Base-by-base conservation (phyloP, 306 rosid species). In the Trifolium fragiferum region DNA sequence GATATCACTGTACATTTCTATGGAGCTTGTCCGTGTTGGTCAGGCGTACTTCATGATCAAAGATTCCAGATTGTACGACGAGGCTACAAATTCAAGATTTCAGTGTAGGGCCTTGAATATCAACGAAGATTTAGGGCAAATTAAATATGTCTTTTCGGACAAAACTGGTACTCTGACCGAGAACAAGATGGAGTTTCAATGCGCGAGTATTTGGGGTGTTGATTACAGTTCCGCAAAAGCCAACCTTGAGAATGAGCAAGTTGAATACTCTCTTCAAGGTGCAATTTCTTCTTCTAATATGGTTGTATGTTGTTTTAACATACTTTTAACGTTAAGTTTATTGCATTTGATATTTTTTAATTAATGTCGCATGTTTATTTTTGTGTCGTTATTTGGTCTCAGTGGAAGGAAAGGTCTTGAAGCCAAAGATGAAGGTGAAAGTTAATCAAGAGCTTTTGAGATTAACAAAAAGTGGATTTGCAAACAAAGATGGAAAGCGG, bases 101-200 rank as follows among this genome's bases (percentile, higher is more conserved):
- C 96, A 91, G 80, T 94, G 99, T 83, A 86, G 99, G 78, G 97
- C 99, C 72, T 81, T 94, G 83, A 94, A 92, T 79, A 90, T 94
- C 68, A 94, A 94, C 61, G 99, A 94, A 85, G 99, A 94, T 86
- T 86, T 94, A 65, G 99, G 99, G 68, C 99, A 94, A 82, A 85
- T 94, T 66, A 90, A 89, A 62, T 94, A 90, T 83, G 87, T 94
- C 21, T 94, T 94, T 83, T 94, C 99, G 0, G 99, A 94, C 74
- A 94, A 94, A 86, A 94, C 99, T 3, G 99, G 99, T 35, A 94
- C 99, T 5, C 96, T 94, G 40, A 92, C 99, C 0, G 99, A 92
- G 87, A 94, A 94, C 87, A 94, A 94, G 88, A 94, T 94, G 99
- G 99, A 86, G 61, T 94, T 94, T 82, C 90, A 85, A 84, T 86